A percentile compares a stretch with the other conserved stretches of the same genome.
These are phyloP conservation scores for Nemania abortiva DNA, from an alignment of 2,329 filamentous ascomycete genomes.

Conservation along the genomic window DNA sequence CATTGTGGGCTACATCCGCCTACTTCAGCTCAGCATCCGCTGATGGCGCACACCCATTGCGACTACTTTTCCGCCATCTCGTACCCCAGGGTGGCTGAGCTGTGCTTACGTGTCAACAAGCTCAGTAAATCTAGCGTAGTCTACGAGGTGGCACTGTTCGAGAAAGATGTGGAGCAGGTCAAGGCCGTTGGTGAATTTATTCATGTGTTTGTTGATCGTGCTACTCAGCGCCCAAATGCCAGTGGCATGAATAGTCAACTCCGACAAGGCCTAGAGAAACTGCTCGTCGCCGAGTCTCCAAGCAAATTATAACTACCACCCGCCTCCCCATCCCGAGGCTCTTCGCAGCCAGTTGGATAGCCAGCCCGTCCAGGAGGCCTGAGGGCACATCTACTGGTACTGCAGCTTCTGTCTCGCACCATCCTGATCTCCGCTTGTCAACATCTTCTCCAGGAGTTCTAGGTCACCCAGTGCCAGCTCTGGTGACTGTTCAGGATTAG, in stretches of 20 bases:
- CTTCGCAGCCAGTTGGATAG: background rate
- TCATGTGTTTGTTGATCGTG: slow-evolving; percentile 88
- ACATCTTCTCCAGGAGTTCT: slow-evolving; percentile 67
- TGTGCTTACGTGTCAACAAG: slow-evolving; percentile 84
- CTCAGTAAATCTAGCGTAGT: slow-evolving; percentile 88
- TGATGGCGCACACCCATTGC: slow-evolving; percentile 87
- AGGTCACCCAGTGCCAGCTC: slow-evolving; percentile 72
- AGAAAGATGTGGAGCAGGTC: slow-evolving; percentile 76
- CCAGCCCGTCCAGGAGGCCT: background rate
- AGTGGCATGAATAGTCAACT: slow-evolving; percentile 73
- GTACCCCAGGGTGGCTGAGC: slow-evolving; percentile 84
- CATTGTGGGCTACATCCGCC: slow-evolving; percentile 80
- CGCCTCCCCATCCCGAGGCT: background rate
- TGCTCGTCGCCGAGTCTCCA: slow-evolving; percentile 56
- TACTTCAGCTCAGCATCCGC: slow-evolving; percentile 77
- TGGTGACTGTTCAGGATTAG: slow-evolving; percentile 64
- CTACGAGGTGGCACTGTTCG: slow-evolving; percentile 91
- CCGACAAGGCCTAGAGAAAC: slow-evolving; percentile 68
- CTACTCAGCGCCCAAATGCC: slow-evolving; percentile 73
- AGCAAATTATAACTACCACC: slow-evolving; percentile 46
- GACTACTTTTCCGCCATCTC: slow-evolving; percentile 86
- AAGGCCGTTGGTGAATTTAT: slow-evolving; percentile 88
- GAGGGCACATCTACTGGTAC: slow-evolving; percentile 50
- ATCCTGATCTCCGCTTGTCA: slow-evolving; percentile 60
- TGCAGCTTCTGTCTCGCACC: slow-evolving; percentile 57